Evolutionary conservation across 1,139 yeast species (phyloP), one percentile per base, ranked within the genome.

Genomic region (Scheffersomyces lignicola): DNA sequence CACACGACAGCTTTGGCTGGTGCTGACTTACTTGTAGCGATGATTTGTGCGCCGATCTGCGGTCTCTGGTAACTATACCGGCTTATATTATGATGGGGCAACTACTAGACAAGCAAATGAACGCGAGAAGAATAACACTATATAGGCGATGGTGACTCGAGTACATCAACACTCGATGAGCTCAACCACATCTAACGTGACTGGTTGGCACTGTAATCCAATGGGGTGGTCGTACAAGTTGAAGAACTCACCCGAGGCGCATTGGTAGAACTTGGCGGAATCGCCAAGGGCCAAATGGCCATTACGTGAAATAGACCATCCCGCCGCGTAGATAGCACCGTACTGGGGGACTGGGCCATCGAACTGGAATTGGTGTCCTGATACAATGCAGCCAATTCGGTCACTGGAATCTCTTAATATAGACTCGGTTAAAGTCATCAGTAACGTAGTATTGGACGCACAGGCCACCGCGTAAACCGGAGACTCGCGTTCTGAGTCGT

Each of bases 301-400:
- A 5, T 56, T 45, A 8, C 42, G 36, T n/a, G 72, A 60, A 21
- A 69, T 55, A 13, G 65, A 57, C 73, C 74, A 69, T 3, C 73
- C 75, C 20, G 67, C 62, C 25, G 73, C 72, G 39, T 56, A 67
- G 15, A 67, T 44, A 7, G 73, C 51, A 14, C 73, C 73, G 41
- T 56, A 56, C 48, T 65, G 73, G 24, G 73, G 74, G 15, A 65
- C 58, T 11, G 73, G 71, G 3, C 73, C 72, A 44, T 70, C 76
- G 41, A 70, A 69, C 48, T 67, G 75, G 46, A 69, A 65, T 45
- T 69, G 74, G 35, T 60, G 62, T 35, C 63, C 62, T 2, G 65
- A 56, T 12, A 69, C 75, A 43, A 69, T 67, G 16, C 71, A 57
- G 3, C 74, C 76, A 34, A 68, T 60, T 42, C 73, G 51, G 32